Evolutionary conservation across 2,329 filamentous ascomycete genomes (phyloP), one percentile per base, ranked within the genome.

Genomic region (Penicillium decumbens): DNA sequence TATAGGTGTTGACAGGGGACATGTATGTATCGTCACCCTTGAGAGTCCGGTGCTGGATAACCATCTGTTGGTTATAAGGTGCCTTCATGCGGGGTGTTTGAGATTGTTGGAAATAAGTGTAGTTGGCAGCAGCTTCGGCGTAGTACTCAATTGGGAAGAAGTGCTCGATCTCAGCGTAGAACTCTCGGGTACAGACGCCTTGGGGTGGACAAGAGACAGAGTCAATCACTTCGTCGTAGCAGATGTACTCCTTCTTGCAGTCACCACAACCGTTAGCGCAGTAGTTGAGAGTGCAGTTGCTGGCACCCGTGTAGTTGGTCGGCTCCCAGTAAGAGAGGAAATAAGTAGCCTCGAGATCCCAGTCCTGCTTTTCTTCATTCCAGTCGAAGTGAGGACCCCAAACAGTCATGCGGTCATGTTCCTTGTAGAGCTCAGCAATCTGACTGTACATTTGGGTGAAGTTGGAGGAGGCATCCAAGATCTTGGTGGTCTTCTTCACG

Each of bases 81-180:
- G 43, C 50, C 30, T 51, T 51, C 56, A 58, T 55, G 15, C 47
- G 40, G 15, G 50, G 48, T 4, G 54, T 47, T 42, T 57, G 50
- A n/a, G 45, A 45, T 24, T 52, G 43, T 9, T 50, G 50, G 30
- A 44, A 54, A 7, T 37, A 41, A 13, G 43, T 52, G 28, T 59
- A 60, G 45, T 60, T 49, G 33, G 35, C 33, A 2, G 49, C 55
- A 5, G 47, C 51, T 12, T 50, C 54, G 6, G 49, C 48, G 43
- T 52, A 45, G 29, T 50, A 25, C 44, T 60, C 57, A 10, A 57
- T 51, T 3, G 57, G 55, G 35, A 56, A 45, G 51, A 60, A 58
- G 42, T 60, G 57, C 45, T 60, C 55, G 47, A 58, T 51, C 37
- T 60, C 49, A n/a, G 49, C 55, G 30, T 53, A 53, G 54, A 58